phyloP scores from a whole-genome alignment of 2,329 filamentous ascomycete genomes.

The Aciculosporium take region DNA sequence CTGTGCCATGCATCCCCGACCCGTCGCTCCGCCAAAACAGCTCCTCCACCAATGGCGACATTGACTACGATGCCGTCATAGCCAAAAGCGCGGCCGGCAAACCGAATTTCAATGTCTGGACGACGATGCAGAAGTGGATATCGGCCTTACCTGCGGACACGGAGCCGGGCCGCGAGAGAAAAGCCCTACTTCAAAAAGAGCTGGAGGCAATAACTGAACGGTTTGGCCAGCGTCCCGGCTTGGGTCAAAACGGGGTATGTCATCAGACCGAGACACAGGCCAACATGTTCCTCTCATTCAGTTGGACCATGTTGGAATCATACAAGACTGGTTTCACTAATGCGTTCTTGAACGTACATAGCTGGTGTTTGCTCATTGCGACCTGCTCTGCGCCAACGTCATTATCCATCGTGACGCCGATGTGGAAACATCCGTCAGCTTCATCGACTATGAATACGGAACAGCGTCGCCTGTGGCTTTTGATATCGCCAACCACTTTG shows the following conservation, averaged over 20 bases:
- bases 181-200: constrained; percentile 58
- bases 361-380: constrained; percentile 89
- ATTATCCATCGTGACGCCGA: constrained; percentile 49
- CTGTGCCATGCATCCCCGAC: constrained; percentile 41
- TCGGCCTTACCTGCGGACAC: constrained; percentile 64
- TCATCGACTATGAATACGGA: constrained; percentile 98
- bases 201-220: constrained; percentile 53
- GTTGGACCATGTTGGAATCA: not conserved
- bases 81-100: constrained; percentile 47
- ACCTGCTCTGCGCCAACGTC: constrained; percentile 90
- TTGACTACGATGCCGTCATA: constrained; percentile 26
- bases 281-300: not conserved
- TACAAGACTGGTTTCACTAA: constrained; percentile 6
- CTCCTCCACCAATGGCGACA: constrained; percentile 22
- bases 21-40: constrained; percentile 16
- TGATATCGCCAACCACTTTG: constrained; percentile 95
- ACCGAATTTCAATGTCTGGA: constrained; percentile 79
- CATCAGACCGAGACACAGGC: not conserved
- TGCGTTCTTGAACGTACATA: constrained; percentile 18
- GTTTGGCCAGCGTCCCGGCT: constrained; percentile 61
- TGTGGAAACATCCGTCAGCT: constrained; percentile 37
- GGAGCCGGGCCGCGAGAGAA: constrained; percentile 51
- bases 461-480: constrained; percentile 89
- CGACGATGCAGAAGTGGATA: constrained; percentile 93
- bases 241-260: constrained; percentile 61